These are phyloP conservation scores for Penicillium soppii DNA, from an alignment of 495 filamentous ascomycete species.

Conservation along the genomic window DNA sequence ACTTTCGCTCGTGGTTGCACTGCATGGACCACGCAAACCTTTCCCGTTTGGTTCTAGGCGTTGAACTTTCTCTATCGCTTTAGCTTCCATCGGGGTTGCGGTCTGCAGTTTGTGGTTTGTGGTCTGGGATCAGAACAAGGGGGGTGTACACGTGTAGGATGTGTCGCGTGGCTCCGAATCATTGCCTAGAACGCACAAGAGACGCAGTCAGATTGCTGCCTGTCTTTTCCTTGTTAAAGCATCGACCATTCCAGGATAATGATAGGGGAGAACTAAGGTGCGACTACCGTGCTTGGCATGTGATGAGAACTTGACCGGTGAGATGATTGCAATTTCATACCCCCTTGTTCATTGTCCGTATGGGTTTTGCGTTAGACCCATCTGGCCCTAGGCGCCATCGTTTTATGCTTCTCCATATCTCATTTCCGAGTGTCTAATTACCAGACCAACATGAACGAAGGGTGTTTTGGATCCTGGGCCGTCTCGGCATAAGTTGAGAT, in stretches of 20 bases:
- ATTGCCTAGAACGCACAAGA: conserved; percentile 7
- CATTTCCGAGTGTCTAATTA: background rate
- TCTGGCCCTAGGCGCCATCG: background rate
- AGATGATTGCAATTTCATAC: conserved; percentile 16
- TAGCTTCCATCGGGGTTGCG: too few relatives aligned
- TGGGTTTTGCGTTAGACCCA: background rate
- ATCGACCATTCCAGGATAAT: background rate
- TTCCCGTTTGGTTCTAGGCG: background rate
- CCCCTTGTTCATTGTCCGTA: conserved; percentile 10
- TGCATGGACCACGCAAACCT: background rate
- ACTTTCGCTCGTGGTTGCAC: conserved; percentile 11
- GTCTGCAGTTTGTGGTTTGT: too few relatives aligned
- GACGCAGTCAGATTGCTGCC: background rate
- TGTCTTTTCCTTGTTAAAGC: background rate
- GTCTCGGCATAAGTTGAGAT: background rate
- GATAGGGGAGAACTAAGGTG: background rate
- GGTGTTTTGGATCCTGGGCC: background rate
- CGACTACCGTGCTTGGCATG: conserved; percentile 3
- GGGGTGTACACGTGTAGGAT: background rate
- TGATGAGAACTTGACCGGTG: conserved; percentile 13
- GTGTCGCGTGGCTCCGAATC: conserved; percentile 20
- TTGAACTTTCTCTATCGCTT: too few relatives aligned
- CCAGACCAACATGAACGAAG: background rate
- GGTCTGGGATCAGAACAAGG: too few relatives aligned
- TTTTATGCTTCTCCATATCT: background rate